phyloP scores from a whole-genome alignment of 192 early-diverging fungal species.

The Entophlyctis luteolus region DNA sequence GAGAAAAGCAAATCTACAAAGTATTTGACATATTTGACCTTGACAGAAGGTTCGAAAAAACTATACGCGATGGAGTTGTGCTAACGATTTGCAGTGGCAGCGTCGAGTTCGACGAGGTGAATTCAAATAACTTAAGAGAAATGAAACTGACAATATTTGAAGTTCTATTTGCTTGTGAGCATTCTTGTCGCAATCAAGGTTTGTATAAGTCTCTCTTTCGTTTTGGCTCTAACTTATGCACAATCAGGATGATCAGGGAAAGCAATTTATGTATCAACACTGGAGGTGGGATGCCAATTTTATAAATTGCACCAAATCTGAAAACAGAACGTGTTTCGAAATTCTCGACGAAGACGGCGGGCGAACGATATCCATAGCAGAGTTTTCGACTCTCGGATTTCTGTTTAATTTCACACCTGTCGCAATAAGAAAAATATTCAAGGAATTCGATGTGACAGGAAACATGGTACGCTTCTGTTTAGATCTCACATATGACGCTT shows the following conservation, averaged over 20 bases:
- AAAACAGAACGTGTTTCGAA: slow-evolving; percentile 45
- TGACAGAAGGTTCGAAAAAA: slow-evolving; percentile 27
- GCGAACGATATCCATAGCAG: slow-evolving; percentile 36
- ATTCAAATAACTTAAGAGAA: not conserved
- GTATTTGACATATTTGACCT: slow-evolving; percentile 53
- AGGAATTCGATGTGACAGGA: slow-evolving; percentile 46
- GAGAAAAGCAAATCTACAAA: slow-evolving; percentile 35
- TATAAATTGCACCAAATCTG: not conserved
- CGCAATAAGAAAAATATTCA: slow-evolving; percentile 42
- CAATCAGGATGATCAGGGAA: slow-evolving; percentile 36
- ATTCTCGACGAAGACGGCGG: slow-evolving; percentile 50
- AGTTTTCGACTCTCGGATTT: slow-evolving; percentile 48
- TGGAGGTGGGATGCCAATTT: slow-evolving; percentile 24
- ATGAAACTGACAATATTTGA: not conserved
- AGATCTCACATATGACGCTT: not conserved
- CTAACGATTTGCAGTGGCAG: too few species aligned
- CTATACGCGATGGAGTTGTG: too few species aligned
- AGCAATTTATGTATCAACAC: slow-evolving; percentile 48
- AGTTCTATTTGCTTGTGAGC: slow-evolving; percentile 50
- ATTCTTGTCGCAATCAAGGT: slow-evolving; percentile 48
- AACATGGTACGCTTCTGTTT: slow-evolving; percentile 21
- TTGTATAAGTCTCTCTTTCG: not conserved
- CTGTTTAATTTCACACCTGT: slow-evolving; percentile 42
- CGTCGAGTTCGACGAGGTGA: slow-evolving; percentile 52
- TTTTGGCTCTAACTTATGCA: not conserved